phyloP scores from a whole-genome alignment of 805 yeast species.

The Kuraishia capsulata region DNA sequence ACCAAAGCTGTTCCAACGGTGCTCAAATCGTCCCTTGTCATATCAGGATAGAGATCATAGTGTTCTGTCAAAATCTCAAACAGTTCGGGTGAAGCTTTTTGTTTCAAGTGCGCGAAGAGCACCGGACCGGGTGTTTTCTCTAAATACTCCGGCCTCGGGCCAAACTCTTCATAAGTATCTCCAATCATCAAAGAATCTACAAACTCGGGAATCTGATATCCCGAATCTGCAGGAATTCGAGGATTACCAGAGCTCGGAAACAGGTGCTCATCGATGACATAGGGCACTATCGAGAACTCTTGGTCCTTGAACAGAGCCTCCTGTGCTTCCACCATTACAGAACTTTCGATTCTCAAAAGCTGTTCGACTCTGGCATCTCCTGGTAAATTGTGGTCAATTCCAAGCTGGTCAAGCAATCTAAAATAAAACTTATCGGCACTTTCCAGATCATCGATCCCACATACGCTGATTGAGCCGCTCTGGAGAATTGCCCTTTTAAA shows the following conservation, averaged over 20 bases:
- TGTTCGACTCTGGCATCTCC: conserved; percentile 3
- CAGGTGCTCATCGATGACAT: not conserved
- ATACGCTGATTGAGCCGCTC: conserved; percentile 9
- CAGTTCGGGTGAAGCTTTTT: not conserved
- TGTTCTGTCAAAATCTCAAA: not conserved
- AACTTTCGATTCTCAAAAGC: not conserved
- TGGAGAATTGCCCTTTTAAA: conserved; percentile 8
- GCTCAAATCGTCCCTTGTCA: not conserved
- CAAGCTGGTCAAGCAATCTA: conserved; percentile 7
- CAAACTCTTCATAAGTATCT: conserved; percentile 6
- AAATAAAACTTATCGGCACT: conserved; percentile 8
- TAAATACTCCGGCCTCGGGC: too few relatives aligned
- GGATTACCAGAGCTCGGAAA: conserved; percentile 5
- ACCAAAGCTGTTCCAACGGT: not conserved
- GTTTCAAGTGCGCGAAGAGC: not conserved
- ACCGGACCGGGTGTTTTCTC: too few relatives aligned
- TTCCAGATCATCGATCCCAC: conserved; percentile 8
- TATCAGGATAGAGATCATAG: not conserved
- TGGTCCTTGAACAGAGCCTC: not conserved
- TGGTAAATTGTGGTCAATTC: conserved; percentile 5
- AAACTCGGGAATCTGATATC: conserved; percentile 6
- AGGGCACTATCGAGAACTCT: not conserved
- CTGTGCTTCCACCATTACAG: not conserved
- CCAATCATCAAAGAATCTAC: conserved; percentile 7
- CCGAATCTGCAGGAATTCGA: too few relatives aligned